A percentile compares a stretch with the other conserved stretches of the same genome.
Evolutionary conservation across 1,139 yeast genomes (phyloP).

Genomic region (Eremothecium coryli): DNA sequence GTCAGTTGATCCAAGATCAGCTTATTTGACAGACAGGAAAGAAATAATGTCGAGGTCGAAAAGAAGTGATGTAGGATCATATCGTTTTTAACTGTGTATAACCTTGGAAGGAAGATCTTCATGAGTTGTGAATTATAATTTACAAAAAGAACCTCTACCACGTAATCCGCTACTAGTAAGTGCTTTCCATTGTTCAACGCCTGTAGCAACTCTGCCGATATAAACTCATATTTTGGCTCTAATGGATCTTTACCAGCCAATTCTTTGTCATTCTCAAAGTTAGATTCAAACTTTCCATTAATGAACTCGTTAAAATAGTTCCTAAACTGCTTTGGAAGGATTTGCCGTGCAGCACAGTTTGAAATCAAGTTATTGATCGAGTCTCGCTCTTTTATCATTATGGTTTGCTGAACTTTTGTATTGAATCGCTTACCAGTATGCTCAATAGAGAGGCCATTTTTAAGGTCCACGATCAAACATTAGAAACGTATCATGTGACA

Average conservation of each 20-base stretch:
- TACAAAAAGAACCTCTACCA: slow-evolving; percentile 25
- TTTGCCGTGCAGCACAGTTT: slow-evolving; percentile 24
- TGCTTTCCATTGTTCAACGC: slow-evolving; percentile 17
- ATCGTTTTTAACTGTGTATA: slow-evolving; percentile 15
- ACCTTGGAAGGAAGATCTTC: slow-evolving; percentile 19
- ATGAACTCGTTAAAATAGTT: slow-evolving; percentile 28
- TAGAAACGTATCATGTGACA: neutral
- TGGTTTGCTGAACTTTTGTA: neutral
- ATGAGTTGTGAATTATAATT: slow-evolving; percentile 26
- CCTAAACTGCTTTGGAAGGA: slow-evolving; percentile 24
- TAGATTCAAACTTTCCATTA: slow-evolving; percentile 22
- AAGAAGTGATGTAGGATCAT: slow-evolving; percentile 22
- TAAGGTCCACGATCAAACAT: too few species aligned
- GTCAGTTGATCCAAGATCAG: slow-evolving; percentile 24
- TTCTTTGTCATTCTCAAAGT: slow-evolving; percentile 17
- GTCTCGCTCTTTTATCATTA: slow-evolving; percentile 15
- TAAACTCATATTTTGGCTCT: slow-evolving; percentile 12
- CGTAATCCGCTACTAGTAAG: slow-evolving; percentile 25
- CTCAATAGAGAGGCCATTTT: too few species aligned
- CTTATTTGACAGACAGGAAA: slow-evolving; percentile 22
- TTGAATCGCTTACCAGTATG: too few species aligned
- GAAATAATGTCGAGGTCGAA: slow-evolving; percentile 22
- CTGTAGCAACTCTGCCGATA: slow-evolving; percentile 20
- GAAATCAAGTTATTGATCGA: slow-evolving; percentile 20
- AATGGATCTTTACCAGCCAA: slow-evolving; percentile 11